Evolutionary conservation across 176 grass and related monocot genomes (phyloP).

Genomic region (Typha latifolia): DNA sequence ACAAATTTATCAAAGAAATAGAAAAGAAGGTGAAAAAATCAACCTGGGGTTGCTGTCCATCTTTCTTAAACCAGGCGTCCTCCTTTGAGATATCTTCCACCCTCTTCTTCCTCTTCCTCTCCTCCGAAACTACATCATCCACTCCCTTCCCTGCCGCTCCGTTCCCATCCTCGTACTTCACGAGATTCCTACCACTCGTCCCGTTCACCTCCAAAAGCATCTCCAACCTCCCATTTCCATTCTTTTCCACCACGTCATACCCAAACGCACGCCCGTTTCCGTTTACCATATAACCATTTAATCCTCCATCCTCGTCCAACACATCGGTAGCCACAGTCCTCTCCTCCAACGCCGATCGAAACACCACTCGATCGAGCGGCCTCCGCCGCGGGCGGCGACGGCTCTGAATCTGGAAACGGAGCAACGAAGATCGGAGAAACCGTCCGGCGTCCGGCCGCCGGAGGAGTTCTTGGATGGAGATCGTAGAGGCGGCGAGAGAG

Average conservation of each 20-base stretch:
- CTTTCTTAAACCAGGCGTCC: slow-evolving; percentile 85
- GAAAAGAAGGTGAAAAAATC: not conserved
- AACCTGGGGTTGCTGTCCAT: slow-evolving; percentile 38
- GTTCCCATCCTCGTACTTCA: slow-evolving; percentile 13
- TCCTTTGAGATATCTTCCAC: slow-evolving; percentile 82
- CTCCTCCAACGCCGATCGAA: not conserved
- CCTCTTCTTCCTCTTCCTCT: slow-evolving; percentile 64
- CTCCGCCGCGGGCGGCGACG: not conserved
- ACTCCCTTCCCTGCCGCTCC: not conserved
- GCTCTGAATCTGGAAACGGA: not conserved
- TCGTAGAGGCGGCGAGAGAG: not conserved
- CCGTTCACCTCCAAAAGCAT: slow-evolving; percentile 15
- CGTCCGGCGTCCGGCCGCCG: not conserved
- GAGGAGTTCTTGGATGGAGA: not conserved
- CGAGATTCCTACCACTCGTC: slow-evolving; percentile 11
- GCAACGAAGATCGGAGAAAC: not conserved
- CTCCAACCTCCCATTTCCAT: slow-evolving; percentile 6
- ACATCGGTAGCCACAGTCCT: not conserved
- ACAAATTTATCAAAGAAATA: not conserved
- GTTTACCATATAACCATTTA: slow-evolving; percentile 36
- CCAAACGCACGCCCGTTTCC: slow-evolving; percentile 33
- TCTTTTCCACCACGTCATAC: slow-evolving; percentile 25
- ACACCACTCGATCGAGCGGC: not conserved
- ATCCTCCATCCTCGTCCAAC: slow-evolving; percentile 11
- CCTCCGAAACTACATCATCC: slow-evolving; percentile 21